Percentiles rank a stretch among this genome's conserved stretches.
Conservation (phyloP, 1,284 basidiomycete genomes). For the Schizophyllum amplum region DNA sequence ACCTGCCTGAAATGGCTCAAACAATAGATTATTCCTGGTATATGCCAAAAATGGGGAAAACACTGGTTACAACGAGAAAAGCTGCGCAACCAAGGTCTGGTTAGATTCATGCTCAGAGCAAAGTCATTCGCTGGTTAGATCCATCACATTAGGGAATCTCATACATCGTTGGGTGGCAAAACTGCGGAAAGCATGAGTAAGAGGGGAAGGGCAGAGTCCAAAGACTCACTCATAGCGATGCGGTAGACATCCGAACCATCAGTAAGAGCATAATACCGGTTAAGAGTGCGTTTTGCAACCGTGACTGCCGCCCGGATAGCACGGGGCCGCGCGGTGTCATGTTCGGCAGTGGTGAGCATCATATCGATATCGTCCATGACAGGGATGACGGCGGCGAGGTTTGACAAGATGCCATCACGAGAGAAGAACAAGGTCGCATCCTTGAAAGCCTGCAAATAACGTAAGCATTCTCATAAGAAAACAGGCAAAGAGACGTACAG, state of each 20-base stretch:
- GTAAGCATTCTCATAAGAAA: neutral
- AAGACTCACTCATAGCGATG: constrained; percentile 17
- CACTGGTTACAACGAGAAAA: too few species aligned
- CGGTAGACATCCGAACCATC: constrained; percentile 16
- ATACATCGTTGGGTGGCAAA: too few species aligned
- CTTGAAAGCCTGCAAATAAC: constrained; percentile 18
- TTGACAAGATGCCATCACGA: constrained; percentile 11
- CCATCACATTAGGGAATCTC: too few species aligned
- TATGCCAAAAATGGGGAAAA: too few species aligned
- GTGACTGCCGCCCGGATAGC: constrained; percentile 14
- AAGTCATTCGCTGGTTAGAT: too few species aligned
- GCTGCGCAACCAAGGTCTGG: too few species aligned
- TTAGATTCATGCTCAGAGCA: too few species aligned
- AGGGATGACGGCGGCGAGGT: constrained; percentile 23
- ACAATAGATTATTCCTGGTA: too few species aligned
- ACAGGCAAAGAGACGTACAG: neutral
- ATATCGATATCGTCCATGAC: constrained; percentile 26
- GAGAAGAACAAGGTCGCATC: constrained; percentile 26
- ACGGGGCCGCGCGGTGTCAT: neutral
- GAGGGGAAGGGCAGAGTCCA: neutral
- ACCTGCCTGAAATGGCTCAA: too few species aligned
- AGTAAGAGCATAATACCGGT: constrained; percentile 17
- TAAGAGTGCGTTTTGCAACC: constrained; percentile 15
- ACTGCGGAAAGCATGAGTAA: constrained; percentile 10
- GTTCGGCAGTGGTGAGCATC: constrained; percentile 12